Evolutionary conservation across 768 basidiomycete species (phyloP), one percentile per base, ranked within the genome.

Genomic region (Mycena alexandri): DNA sequence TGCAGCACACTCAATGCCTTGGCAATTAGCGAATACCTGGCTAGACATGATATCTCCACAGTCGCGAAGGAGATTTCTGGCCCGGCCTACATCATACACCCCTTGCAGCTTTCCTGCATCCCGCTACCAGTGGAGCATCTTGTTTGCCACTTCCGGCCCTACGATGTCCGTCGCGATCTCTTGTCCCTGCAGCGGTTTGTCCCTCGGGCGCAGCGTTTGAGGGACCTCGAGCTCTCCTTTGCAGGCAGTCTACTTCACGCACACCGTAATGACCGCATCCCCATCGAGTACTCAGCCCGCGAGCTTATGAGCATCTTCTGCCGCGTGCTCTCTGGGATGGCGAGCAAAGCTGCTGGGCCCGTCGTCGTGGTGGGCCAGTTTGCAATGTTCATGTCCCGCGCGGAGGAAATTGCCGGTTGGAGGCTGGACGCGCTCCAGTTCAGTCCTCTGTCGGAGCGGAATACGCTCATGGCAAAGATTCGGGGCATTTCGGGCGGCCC

Each of bases 1-100:
- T 59, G 44, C 29, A 47, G n/a, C 29, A 13, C 46, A 17, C 47
- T 59, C 57, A 59, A 47, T 21, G 12, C 14, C 25, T 29, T 59
- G 1, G 46, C 43, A 12, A 59, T 59, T 19, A 8, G n/a, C 19
- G n/a, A 34, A 36, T 59, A 38, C n/a, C 57, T 59, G 10, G 43
- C 33, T 21, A 1, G 57, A 19, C 5, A 59, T 44, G 5, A 46
- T 9, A 21, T 24, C 29, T 22, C 3, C 17, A 1, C 29, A 8
- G 14, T 4, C 25, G 14, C 29, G 5, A 5, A 10, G 9, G 21
- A 10, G 19, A 24, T 47, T 0, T 48, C 33, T 42, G 19, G 25
- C 29, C 13, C 13, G 14, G 10, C 29, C 22, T 9, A 24, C 57
- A 17, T 55, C 9, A 9, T 55, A 2, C 54, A 19, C 36, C 34